These are phyloP conservation scores for Fusarium sp. DNA, from an alignment of 2,329 filamentous ascomycete species.

Conservation along the genomic window DNA sequence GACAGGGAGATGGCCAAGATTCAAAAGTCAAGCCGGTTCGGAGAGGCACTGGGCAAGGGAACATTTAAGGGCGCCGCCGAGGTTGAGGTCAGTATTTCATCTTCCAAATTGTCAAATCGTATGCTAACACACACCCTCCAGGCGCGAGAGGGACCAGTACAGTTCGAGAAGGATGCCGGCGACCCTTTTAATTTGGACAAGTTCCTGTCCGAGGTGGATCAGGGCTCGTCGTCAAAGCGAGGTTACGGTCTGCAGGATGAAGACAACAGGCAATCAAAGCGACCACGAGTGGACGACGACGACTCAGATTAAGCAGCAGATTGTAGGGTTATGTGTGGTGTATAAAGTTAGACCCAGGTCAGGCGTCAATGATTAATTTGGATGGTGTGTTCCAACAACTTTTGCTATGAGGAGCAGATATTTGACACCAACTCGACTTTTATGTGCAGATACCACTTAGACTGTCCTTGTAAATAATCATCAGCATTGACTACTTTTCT, in stretches of 20 bases:
- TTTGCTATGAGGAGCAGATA: neutral
- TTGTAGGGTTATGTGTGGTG: slow-evolving; percentile 18
- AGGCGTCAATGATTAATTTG: slow-evolving; percentile 35
- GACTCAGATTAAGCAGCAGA: slow-evolving; percentile 42
- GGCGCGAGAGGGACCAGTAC: slow-evolving; percentile 89
- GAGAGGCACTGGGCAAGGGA: slow-evolving; percentile 86
- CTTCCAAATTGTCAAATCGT: neutral
- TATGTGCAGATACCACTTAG: neutral
- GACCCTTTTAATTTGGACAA: slow-evolving; percentile 96
- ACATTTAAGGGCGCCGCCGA: slow-evolving; percentile 91
- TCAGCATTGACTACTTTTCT: neutral
- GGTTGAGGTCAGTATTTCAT: slow-evolving; percentile 72
- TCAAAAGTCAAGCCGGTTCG: slow-evolving; percentile 84
- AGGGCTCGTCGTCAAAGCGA: slow-evolving; percentile 74
- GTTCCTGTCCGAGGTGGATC: slow-evolving; percentile 85
- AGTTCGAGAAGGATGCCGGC: slow-evolving; percentile 88
- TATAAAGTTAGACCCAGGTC: slow-evolving; percentile 41
- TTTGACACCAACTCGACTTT: neutral
- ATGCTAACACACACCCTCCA: slow-evolving; percentile 53
- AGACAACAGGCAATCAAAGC: slow-evolving; percentile 73
- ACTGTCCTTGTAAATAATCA: neutral
- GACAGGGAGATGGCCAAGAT: slow-evolving; percentile 90
- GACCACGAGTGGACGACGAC: slow-evolving; percentile 80
- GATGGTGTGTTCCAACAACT: neutral
- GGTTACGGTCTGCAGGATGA: slow-evolving; percentile 81